These are phyloP conservation scores for Steccherinum ochraceum DNA, from an alignment of 768 basidiomycete species.

Conservation along the genomic window DNA sequence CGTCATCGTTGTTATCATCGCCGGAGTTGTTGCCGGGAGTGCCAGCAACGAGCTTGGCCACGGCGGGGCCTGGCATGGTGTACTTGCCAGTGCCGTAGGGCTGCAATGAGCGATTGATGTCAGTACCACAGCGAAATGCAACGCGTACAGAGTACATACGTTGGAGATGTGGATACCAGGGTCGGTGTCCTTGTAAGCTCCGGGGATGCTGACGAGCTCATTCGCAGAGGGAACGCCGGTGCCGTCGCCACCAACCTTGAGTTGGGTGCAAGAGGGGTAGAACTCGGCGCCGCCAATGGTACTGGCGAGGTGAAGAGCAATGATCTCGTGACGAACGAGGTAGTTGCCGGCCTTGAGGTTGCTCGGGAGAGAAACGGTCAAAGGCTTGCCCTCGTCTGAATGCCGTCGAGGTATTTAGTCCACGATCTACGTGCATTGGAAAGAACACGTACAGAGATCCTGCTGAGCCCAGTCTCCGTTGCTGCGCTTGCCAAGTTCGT, in stretches of 20 bases:
- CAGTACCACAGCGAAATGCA: too few species aligned
- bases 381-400: slow-evolving; percentile 12
- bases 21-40: neutral
- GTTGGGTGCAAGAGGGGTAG: slow-evolving; percentile 61
- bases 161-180: slow-evolving; percentile 59
- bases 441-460: slow-evolving; percentile 17
- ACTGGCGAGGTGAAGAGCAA: slow-evolving; percentile 23
- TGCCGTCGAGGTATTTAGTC: slow-evolving; percentile 4
- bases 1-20: neutral
- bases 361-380: slow-evolving; percentile 2
- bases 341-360: slow-evolving; percentile 10
- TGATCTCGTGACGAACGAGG: slow-evolving; percentile 29
- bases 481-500: slow-evolving; percentile 14
- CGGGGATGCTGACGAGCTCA: slow-evolving; percentile 65
- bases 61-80: slow-evolving; percentile 12
- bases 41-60: neutral
- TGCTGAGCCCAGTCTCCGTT: slow-evolving; percentile 15
- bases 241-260: slow-evolving; percentile 48
- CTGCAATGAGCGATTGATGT: too few species aligned
- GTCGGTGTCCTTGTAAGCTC: slow-evolving; percentile 64
- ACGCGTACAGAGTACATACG: slow-evolving; percentile 25
- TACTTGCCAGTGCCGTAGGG: slow-evolving; percentile 6
- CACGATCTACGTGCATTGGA: neutral
- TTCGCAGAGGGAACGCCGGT: slow-evolving; percentile 48
- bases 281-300: slow-evolving; percentile 59